Evolutionary conservation across 805 yeast species (phyloP), one percentile per base, ranked within the genome.

Genomic region (Spathaspora hagerdaliae): DNA sequence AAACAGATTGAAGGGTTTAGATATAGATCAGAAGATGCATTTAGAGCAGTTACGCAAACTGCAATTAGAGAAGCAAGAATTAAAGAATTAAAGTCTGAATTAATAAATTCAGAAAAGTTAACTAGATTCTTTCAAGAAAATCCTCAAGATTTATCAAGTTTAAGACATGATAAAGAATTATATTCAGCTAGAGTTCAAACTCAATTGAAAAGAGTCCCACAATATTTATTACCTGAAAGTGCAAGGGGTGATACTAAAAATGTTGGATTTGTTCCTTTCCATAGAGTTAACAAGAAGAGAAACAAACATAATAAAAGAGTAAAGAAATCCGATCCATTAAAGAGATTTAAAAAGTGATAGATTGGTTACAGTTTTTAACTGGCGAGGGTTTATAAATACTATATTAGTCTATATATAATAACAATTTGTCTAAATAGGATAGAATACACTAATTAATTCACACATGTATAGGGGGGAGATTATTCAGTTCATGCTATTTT

Each of bases 111-210:
- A 55, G 97, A 89, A 47, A 90, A 88, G 61, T 77, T 94, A 61
- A 89, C 90, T 67, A 79, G 97, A 60, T 96, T 89, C 67, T 94
- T 94, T 62, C 97, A 92, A 64, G 98, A 94, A 60, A 94, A 94
- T 61, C 99, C 99, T 7, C 95, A 88, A 60, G 99, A 94, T 67
- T 76, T 94, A 57, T 81, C 82, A 15, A 81, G 86, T 43, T 78
- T 94, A 61, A 85, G 97, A 61, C 99, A 94, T 60, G 99, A 94
- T 62, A 87, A 84, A 57, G 96, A 87, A 53, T 63, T 88, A 47
- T 96, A 91, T 59, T 83, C 92, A 8, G 73, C 91, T 1, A 80
- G 96, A 64, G 78, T 82, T 6, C 97, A 91, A 63, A 70, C 79
- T 31, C 96, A 94, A 59, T 74, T 94, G 69, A 91, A 88, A 63